Conservation (phyloP, 345 rosid genomes). For the Adansonia digitata region DNA sequence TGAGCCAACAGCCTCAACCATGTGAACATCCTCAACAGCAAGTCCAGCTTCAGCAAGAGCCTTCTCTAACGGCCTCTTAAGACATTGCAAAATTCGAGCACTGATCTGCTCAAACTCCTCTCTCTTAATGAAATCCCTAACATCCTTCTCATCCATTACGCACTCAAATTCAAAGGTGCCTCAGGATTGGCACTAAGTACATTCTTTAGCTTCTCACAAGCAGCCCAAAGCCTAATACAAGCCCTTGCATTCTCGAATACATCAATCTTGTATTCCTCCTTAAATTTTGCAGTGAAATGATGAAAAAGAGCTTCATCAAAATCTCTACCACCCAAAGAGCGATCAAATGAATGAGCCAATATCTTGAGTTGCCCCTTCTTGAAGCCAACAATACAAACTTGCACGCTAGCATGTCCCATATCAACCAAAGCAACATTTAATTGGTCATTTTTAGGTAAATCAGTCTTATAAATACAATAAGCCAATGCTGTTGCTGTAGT, state of each 20-base stretch:
- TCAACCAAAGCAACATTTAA: constrained; percentile 88
- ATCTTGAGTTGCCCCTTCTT: constrained; percentile 84
- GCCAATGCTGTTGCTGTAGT: constrained; percentile 93
- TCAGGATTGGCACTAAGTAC: constrained; percentile 88
- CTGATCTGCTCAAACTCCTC: constrained; percentile 87
- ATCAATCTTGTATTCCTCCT: constrained; percentile 85
- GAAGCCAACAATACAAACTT: constrained; percentile 88
- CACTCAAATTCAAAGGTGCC: constrained; percentile 88
- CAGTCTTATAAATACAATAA: constrained; percentile 93
- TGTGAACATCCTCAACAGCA: constrained; percentile 63
- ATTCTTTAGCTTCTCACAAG: constrained; percentile 89
- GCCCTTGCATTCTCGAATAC: constrained; percentile 85
- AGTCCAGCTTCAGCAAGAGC: constrained; percentile 88
- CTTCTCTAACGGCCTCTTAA: constrained; percentile 81
- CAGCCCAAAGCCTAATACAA: constrained; percentile 76
- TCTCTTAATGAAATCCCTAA: constrained; percentile 75
- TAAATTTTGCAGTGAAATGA: constrained; percentile 72
- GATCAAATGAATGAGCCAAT: constrained; percentile 70
- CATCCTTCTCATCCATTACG: constrained; percentile 96
- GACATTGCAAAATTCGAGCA: constrained; percentile 71
- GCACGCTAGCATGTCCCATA: constrained; percentile 88
- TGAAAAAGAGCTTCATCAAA: constrained; percentile 80
- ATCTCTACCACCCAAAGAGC: constrained; percentile 85
- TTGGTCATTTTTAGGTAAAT: constrained; percentile 76
- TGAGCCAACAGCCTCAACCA: constrained; percentile 88